Conservation (phyloP, 768 basidiomycete genomes). For the Collybia mongolica region DNA sequence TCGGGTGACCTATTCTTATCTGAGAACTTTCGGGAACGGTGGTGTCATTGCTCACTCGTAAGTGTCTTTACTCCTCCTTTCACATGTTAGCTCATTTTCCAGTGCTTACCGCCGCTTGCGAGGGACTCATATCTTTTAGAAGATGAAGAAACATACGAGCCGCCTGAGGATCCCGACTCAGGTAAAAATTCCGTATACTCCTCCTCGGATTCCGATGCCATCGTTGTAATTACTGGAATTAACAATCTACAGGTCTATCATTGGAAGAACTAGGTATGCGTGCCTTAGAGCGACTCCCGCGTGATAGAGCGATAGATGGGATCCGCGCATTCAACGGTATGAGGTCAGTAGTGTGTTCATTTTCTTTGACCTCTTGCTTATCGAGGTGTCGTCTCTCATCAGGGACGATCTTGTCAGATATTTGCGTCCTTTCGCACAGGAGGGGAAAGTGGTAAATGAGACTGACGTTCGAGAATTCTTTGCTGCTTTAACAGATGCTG, state of each 20-base stretch:
- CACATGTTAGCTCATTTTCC: conserved; percentile 7
- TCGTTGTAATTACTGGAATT: conserved; percentile 7
- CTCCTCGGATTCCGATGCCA: conserved; percentile 10
- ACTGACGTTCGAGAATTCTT: conserved; percentile 71
- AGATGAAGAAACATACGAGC: conserved; percentile 84
- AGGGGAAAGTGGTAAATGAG: conserved; percentile 73
- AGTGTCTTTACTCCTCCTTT: conserved; percentile 17
- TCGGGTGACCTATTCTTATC: conserved; percentile 76
- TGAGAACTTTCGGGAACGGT: conserved; percentile 71
- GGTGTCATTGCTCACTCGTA: conserved; percentile 73
- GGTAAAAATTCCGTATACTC: conserved; percentile 35
- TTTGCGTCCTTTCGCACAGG: conserved; percentile 76
- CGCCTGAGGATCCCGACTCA: conserved; percentile 84
- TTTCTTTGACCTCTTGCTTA: conserved; percentile 5
- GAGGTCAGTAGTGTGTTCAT: conserved; percentile 48
- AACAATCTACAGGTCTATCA: conserved; percentile 53
- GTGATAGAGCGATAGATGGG: conserved; percentile 80
- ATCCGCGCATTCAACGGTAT: conserved; percentile 83
- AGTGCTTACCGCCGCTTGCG: conserved; percentile 63
- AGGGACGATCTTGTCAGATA: conserved; percentile 73
- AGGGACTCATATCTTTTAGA: conserved; percentile 60
- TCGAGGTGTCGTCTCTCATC: conserved; percentile 1
- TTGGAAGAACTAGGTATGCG: conserved; percentile 84
- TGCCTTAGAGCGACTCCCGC: conserved; percentile 69
- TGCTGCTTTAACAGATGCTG: conserved; percentile 44